These are phyloP conservation scores for Xylaria sp. DNA, from an alignment of 2,329 filamentous ascomycete genomes.

Conservation along the genomic window DNA sequence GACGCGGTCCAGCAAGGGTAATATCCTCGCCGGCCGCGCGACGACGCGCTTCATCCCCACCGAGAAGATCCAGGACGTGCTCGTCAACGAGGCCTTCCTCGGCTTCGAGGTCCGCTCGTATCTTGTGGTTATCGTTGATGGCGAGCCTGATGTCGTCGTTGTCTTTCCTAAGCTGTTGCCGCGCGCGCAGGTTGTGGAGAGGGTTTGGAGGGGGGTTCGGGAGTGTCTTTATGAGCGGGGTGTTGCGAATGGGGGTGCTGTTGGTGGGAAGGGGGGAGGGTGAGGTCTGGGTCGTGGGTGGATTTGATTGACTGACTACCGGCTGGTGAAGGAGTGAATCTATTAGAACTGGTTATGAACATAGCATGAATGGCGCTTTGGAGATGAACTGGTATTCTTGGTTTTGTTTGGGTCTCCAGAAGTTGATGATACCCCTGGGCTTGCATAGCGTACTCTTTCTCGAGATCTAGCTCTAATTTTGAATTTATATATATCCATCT, in stretches of 20 bases:
- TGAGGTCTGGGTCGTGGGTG: not conserved
- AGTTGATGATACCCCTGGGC: slow-evolving; percentile 33
- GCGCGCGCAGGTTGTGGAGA: slow-evolving; percentile 77
- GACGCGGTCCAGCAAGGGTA: slow-evolving; percentile 71
- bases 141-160: slow-evolving; percentile 89
- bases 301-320: not conserved
- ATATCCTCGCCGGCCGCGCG: slow-evolving; percentile 43
- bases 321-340: not conserved
- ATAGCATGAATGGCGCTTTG: slow-evolving; percentile 19
- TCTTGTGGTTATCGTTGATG: slow-evolving; percentile 88
- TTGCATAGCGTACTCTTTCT: slow-evolving; percentile 6
- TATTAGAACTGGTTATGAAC: not conserved
- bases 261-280: slow-evolving; percentile 13
- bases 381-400: not conserved
- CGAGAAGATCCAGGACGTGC: slow-evolving; percentile 88
- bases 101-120: slow-evolving; percentile 94
- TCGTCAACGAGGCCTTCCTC: slow-evolving; percentile 94
- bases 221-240: slow-evolving; percentile 79
- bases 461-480: slow-evolving; percentile 12
- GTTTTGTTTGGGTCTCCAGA: slow-evolving; percentile 12
- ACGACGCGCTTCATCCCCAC: slow-evolving; percentile 81
- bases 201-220: slow-evolving; percentile 88
- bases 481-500: slow-evolving; percentile 2
- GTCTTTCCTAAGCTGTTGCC: slow-evolving; percentile 90
- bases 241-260: slow-evolving; percentile 40